Evolutionary conservation across 306 rosid genomes (phyloP).

Genomic region (Acacia acuminata): DNA sequence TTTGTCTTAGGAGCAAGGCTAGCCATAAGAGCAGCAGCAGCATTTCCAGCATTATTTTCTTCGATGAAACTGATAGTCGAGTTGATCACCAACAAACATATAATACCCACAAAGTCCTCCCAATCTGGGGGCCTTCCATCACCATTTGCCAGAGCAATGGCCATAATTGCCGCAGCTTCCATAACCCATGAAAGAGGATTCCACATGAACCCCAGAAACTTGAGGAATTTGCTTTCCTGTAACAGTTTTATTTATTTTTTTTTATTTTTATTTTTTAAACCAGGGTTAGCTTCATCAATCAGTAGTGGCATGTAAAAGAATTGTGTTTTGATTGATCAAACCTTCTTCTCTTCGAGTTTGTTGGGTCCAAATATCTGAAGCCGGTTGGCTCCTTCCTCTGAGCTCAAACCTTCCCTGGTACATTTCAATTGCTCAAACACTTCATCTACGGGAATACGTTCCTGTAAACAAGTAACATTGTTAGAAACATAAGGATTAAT

Average conservation of each 20-base stretch:
- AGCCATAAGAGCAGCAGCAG: slow-evolving; percentile 99
- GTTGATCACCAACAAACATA: slow-evolving; percentile 80
- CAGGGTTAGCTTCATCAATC: slow-evolving; percentile 16
- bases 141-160: slow-evolving; percentile 95
- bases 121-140: slow-evolving; percentile 88
- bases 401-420: slow-evolving; percentile 68
- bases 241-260: not conserved
- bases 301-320: not conserved
- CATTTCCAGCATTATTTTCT: slow-evolving; percentile 99
- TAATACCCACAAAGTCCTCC: slow-evolving; percentile 93
- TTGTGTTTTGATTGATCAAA: slow-evolving; percentile 13
- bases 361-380: slow-evolving; percentile 94
- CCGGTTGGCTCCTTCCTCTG: slow-evolving; percentile 73
- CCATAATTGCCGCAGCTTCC: slow-evolving; percentile 99
- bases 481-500: not conserved
- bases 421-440: slow-evolving; percentile 95
- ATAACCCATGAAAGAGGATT: slow-evolving; percentile 99
- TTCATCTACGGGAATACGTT: slow-evolving; percentile 90
- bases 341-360: slow-evolving; percentile 99
- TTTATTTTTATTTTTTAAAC: too few species aligned
- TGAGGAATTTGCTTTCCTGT: slow-evolving; percentile 95
- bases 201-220: slow-evolving; percentile 99
- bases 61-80: slow-evolving; percentile 97
- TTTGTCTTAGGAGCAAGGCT: slow-evolving; percentile 98
- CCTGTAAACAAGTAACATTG: slow-evolving; percentile 53